Evolutionary conservation across 2,329 filamentous ascomycete species (phyloP), one percentile per base, ranked within the genome.

Genomic region (Graphiopsis chlorocephala): DNA sequence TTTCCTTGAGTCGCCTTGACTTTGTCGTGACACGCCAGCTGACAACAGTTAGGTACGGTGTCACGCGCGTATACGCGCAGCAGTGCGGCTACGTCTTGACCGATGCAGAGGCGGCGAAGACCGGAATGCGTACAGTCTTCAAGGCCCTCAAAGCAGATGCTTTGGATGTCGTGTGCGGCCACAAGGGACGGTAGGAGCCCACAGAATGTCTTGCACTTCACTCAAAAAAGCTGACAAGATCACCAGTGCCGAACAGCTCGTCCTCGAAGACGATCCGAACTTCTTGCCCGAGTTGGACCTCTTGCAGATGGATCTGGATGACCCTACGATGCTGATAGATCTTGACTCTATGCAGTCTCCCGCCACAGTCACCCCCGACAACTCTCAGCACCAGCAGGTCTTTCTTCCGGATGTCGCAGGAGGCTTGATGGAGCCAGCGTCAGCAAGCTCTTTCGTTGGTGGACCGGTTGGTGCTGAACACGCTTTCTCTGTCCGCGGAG

Each of bases 11-110:
- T 4, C 17, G 48, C 1, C 11, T 26, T 15, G 7, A 26, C 48
- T 29, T n/a, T 20, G 15, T 28, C n/a, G 15, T 4, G 17, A 52
- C 48, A 52, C 47, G 17, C 28, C 35, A 15, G 61, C 64, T 70
- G 63, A 68, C 65, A 45, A 11, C 25, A 38, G 10, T 35, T 66
- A 87, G 85, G 29, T 93, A 90, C 74, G 93, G 93, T 5, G 86
- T 97, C 17, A 90, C 92, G 3, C 86, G 90, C 57, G 93, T 98
- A 20, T 97, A 92, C 76, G 84, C 86, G 28, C 91, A 97, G 75
- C 93, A 99, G 78, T 96, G 91, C 72, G 84, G 85, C 42, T 99
- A 97, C 75, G 87, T 97, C 26, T 86, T 97, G 55, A 84, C 85
- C 3, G 95, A 98, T 73, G 88, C 89, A 2, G 88, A 93, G 76